Conservation (phyloP, 164 flowering plant genomes). For the Vitis rupestris region DNA sequence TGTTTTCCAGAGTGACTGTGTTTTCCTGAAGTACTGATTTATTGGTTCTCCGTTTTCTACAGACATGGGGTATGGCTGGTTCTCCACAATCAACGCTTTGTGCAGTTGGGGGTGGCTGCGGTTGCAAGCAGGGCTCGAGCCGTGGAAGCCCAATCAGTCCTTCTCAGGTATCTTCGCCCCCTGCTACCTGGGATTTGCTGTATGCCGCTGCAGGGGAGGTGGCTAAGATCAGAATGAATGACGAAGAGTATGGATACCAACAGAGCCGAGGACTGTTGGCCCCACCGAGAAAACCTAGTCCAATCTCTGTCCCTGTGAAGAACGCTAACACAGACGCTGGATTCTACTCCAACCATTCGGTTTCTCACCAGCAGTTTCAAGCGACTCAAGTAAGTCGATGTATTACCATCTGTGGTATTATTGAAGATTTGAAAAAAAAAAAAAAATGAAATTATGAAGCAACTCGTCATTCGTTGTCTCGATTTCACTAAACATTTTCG, state of each 20-base stretch:
- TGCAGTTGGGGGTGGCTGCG: conserved; percentile 37
- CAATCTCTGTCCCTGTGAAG: conserved; percentile 17
- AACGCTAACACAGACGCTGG: conserved; percentile 14
- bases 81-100: conserved; percentile 78
- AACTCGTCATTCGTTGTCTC: no score
- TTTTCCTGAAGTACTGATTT: background rate
- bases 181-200: conserved; percentile 56
- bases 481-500: background rate
- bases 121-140: conserved; percentile 40
- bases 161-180: conserved; percentile 39
- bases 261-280: conserved; percentile 30
- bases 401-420: background rate
- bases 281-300: conserved; percentile 29
- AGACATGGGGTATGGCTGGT: conserved; percentile 43
- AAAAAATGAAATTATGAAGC: no score
- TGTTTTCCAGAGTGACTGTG: background rate
- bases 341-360: conserved; percentile 21
- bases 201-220: conserved; percentile 70
- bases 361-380: conserved; percentile 43
- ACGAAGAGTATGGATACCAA: conserved; percentile 21
- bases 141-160: conserved; percentile 51
- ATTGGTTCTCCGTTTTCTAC: background rate
- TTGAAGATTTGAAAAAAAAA: no score
- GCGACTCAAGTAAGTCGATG: conserved; percentile 30
- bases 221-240: conserved; percentile 43